Evolutionary conservation across 768 basidiomycete genomes (phyloP).

Genomic region (Auriscalpium orientale): DNA sequence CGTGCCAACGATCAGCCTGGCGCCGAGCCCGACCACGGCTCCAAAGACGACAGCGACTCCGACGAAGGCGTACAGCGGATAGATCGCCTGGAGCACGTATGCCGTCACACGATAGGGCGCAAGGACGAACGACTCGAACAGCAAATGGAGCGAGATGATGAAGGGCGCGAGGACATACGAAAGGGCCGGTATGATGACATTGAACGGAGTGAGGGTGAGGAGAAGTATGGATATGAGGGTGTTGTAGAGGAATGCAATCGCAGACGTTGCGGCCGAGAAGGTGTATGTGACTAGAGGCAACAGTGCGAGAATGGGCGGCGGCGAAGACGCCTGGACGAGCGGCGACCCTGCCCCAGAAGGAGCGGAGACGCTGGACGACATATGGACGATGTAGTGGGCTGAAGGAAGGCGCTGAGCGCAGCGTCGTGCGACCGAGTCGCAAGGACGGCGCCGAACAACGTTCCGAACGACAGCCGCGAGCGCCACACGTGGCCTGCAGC

Average conservation of each 20-base stretch:
- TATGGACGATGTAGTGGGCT: no score
- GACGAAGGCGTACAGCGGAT: slow-evolving; percentile 14
- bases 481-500: no score
- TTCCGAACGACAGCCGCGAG: no score
- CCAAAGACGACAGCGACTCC: slow-evolving; percentile 11
- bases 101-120: slow-evolving; percentile 4
- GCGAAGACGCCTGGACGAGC: not conserved
- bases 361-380: no score
- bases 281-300: not conserved
- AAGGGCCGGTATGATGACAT: not conserved
- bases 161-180: slow-evolving; percentile 1
- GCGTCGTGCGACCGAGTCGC: no score
- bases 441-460: no score
- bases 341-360: no score
- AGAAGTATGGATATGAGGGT: not conserved
- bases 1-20: slow-evolving; percentile 3
- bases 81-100: slow-evolving; percentile 6
- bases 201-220: not conserved
- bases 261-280: not conserved
- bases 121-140: not conserved
- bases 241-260: not conserved
- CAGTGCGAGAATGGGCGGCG: not conserved
- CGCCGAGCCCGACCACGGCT: slow-evolving; percentile 6
- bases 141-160: slow-evolving; percentile 6
- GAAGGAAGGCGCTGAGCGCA: no score